A percentile compares a stretch with the other conserved stretches of the same genome.
These are phyloP conservation scores for Yueomyces sinensis DNA, from an alignment of 805 yeast genomes.

Conservation along the genomic window DNA sequence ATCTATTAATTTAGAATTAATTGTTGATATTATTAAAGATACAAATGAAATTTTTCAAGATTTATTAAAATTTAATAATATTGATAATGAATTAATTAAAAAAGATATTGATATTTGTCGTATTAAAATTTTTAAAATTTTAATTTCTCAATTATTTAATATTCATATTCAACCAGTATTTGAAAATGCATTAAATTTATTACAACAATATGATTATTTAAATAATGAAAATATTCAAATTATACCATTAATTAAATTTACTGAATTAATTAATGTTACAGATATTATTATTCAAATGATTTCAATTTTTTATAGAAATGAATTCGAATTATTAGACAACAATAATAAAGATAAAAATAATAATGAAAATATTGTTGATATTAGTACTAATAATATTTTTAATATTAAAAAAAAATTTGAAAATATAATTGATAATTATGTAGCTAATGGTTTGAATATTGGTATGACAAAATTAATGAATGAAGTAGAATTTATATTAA, in stretches of 20 bases:
- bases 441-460: conserved; percentile 86
- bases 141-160: conserved; percentile 48
- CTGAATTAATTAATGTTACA: conserved; percentile 85
- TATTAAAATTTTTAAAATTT: conserved; percentile 55
- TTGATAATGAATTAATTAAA: conserved; percentile 16
- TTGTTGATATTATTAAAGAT: conserved; percentile 43
- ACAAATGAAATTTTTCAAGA: conserved; percentile 25
- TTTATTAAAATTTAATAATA: conserved; percentile 9
- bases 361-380: conserved; percentile 41
- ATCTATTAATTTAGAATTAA: conserved; percentile 65
- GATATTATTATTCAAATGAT: conserved; percentile 88
- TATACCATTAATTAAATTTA: conserved; percentile 79
- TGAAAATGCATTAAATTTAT: conserved; percentile 57
- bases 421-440: conserved; percentile 67
- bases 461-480: conserved; percentile 81
- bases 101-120: conserved; percentile 32
- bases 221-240: conserved; percentile 29
- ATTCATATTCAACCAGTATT: conserved; percentile 81
- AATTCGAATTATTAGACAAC: too few relatives aligned
- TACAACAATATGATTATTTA: conserved; percentile 47
- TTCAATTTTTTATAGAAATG: conserved; percentile 81
- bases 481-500: conserved; percentile 55
- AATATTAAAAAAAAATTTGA: conserved; percentile 76
- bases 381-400: conserved; percentile 59
- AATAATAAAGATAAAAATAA: too few relatives aligned